Evolutionary conservation across 2,329 filamentous ascomycete genomes (phyloP), one percentile per base, ranked within the genome.

Genomic region (Rutstroemia sp.): DNA sequence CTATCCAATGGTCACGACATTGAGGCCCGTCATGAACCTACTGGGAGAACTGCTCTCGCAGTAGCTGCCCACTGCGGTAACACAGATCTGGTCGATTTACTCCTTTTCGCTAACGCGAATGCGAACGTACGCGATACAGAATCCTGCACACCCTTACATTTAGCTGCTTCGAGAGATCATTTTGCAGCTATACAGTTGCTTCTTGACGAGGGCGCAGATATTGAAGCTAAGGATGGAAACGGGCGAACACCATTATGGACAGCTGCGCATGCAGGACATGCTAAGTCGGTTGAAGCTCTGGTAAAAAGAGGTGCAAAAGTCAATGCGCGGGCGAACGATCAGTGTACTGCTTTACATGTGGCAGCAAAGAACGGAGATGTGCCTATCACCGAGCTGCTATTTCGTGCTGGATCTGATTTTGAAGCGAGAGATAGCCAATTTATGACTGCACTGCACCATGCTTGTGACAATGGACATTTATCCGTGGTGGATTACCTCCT

Each of bases 361-460:
- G 57, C 52, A 50, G 44, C 56, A 5, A 56, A 53, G n/a, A 14
- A 34, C 17, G 57, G 57, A 49, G 30, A 60, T 16, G 49, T 14
- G 38, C 38, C 48, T n/a, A 54, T 58, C 4, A 45, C 27, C 7
- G 58, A 58, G 12, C 21, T 58, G 9, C 37, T 60, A 14, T 23
- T 58, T 21, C 48, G 49, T 9, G 25, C 41, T 7, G 55, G 55
- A n/a, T 38, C 49, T 5, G 46, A 56, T 17, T 38, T 60, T 4
- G 53, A 60, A 16, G 48, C 45, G 3, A 51, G 50, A 54, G 55
- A 54, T 34, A 38, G 34, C 8, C 45, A 49, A 16, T 57, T 48
- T 12, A 59, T 54, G 55, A 54, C 55, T 44, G 54, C 55, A 34
- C 38, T 55, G 12, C 55, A 55, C 44, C 30, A 54, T 19, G 47